Conservation (phyloP, 2,329 filamentous ascomycete genomes). For the Amylocarpus encephaloides region DNA sequence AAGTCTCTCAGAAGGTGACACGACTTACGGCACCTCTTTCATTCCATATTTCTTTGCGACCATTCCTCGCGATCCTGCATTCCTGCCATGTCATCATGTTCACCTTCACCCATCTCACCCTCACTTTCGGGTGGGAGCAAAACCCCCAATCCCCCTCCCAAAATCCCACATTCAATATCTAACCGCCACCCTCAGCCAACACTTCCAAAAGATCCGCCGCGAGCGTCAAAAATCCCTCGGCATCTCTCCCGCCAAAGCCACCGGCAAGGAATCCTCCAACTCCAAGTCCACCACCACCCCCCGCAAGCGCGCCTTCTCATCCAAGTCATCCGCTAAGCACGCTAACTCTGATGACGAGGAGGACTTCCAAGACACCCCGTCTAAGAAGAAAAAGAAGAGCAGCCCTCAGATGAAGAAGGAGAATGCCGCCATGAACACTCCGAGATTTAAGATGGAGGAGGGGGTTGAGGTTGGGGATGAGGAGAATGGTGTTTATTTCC, state of each 20-base stretch:
- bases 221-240: not conserved
- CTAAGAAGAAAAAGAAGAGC: slow-evolving; percentile 16
- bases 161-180: slow-evolving; percentile 1
- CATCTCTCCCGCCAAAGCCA: not conserved
- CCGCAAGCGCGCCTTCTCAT: not conserved
- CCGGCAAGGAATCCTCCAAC: slow-evolving; percentile 9
- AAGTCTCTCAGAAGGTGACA: not conserved
- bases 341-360: slow-evolving; percentile 13
- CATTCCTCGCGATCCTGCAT: too few relatives aligned
- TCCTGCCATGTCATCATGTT: too few relatives aligned
- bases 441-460: slow-evolving; percentile 17
- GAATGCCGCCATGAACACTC: slow-evolving; percentile 5
- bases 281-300: not conserved
- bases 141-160: not conserved
- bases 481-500: not conserved
- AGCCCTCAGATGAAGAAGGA: slow-evolving; percentile 16
- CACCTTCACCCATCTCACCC: too few relatives aligned
- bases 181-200: slow-evolving; percentile 20
- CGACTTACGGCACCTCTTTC: not conserved
- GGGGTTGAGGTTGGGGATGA: not conserved
- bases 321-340: not conserved
- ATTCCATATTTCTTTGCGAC: not conserved
- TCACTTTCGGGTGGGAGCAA: too few relatives aligned
- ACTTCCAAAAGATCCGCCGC: slow-evolving; percentile 29
- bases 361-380: not conserved